These are phyloP conservation scores for Sarcocystis neurona DNA, from an alignment of 169 alveolate species.

Conservation along the genomic window DNA sequence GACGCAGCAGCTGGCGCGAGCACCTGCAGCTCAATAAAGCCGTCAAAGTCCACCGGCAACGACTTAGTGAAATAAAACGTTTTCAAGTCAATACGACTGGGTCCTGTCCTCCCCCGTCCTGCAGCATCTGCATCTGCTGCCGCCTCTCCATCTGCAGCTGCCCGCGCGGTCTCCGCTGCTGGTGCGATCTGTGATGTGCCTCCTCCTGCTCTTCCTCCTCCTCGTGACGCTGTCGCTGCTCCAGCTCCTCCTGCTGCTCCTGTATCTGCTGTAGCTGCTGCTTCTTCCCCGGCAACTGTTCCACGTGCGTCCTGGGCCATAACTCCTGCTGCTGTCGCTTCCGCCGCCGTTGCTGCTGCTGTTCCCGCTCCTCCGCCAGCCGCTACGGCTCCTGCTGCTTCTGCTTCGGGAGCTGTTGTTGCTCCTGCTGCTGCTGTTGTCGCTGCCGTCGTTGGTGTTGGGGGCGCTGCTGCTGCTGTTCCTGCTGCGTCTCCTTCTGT, in stretches of 20 bases:
- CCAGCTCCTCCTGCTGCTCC: background rate
- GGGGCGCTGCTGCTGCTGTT: background rate
- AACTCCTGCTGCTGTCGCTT: constrained; percentile 14
- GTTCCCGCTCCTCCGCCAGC: constrained; percentile 29
- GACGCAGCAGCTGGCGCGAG: constrained; percentile 33
- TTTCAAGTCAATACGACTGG: constrained; percentile 40
- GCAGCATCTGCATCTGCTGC: constrained; percentile 10
- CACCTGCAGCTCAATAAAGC: constrained; percentile 55
- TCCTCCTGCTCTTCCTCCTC: constrained; percentile 17
- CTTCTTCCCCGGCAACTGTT: background rate
- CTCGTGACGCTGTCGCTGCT: background rate
- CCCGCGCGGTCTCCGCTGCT: background rate
- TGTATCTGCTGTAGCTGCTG: too few relatives aligned
- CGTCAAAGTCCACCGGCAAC: constrained; percentile 49
- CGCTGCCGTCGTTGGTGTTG: background rate
- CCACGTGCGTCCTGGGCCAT: background rate
- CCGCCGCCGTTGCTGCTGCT: constrained; percentile 31
- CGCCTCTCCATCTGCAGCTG: background rate
- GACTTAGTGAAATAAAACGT: constrained; percentile 39
- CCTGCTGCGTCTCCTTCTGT: background rate
- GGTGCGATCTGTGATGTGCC: constrained; percentile 4
- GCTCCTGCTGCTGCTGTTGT: too few relatives aligned
- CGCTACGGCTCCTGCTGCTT: background rate
- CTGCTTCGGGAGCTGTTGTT: background rate
- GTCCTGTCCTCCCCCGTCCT: background rate